A percentile compares a stretch with the other conserved stretches of the same genome.
phyloP scores from a whole-genome alignment of 31 red algal genomes.

The Odonthalia washingtoniensis region DNA sequence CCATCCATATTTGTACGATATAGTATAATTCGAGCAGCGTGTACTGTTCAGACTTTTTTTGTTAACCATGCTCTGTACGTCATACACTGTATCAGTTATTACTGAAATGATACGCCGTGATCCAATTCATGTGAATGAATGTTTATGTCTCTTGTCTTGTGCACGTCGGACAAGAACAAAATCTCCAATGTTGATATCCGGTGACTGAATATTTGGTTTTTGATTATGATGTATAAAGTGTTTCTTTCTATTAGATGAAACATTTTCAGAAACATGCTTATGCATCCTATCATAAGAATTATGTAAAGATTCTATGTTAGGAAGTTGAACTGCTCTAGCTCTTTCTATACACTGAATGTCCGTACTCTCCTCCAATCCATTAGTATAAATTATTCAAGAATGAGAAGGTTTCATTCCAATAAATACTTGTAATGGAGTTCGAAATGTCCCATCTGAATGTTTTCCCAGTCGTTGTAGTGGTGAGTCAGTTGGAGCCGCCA shows the following conservation, averaged over 20 bases:
- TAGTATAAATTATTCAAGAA: too few species aligned
- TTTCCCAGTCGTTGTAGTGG: constrained; percentile 11
- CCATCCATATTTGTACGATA: constrained; percentile 12
- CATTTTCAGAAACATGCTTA: not conserved
- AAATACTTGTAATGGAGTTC: constrained; percentile 18
- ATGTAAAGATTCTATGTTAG: not conserved
- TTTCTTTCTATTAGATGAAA: not conserved
- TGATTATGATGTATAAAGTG: not conserved
- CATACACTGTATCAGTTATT: not conserved
- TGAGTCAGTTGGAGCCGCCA: not conserved
- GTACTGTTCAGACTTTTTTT: not conserved
- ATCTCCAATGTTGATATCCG: not conserved
- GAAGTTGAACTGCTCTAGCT: not conserved
- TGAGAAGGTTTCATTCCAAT: constrained; percentile 7
- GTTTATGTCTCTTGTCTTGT: constrained; percentile 30
- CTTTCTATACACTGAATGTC: not conserved
- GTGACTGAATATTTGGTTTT: not conserved
- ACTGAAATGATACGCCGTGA: not conserved
- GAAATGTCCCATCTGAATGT: constrained; percentile 8
- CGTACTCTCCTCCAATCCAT: too few species aligned
- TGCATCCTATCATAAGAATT: constrained; percentile 11
- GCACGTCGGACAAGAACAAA: constrained; percentile 32
- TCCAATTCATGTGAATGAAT: constrained; percentile 10
- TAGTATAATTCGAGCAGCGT: not conserved
- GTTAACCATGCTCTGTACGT: not conserved